A percentile compares a stretch with the other conserved stretches of the same genome.
Evolutionary conservation across 108 stramenopile genomes (phyloP).

Genomic region (Fragilariopsis cylindrus): DNA sequence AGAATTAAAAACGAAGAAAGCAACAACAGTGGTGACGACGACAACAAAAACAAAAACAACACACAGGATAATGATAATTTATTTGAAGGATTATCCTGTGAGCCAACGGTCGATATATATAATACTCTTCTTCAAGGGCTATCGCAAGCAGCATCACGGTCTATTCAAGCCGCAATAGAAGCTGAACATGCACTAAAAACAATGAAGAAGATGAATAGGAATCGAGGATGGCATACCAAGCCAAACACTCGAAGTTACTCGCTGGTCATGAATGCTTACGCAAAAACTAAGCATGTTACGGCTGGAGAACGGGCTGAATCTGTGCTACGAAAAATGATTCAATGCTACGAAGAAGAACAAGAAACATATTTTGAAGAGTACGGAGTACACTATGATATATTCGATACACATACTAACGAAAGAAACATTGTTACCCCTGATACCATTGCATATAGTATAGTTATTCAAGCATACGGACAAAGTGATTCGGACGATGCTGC

Average conservation of each 20-base stretch:
- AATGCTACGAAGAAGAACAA: constrained; percentile 35
- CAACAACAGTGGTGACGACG: constrained; percentile 5
- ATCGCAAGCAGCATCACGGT: constrained; percentile 29
- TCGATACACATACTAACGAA: constrained; percentile 23
- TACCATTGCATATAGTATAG: constrained; percentile 39
- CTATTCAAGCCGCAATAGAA: constrained; percentile 32
- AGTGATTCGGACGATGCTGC: constrained; percentile 24
- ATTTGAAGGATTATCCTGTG: constrained; percentile 28
- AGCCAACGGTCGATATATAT: constrained; percentile 48
- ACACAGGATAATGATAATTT: constrained; percentile 17
- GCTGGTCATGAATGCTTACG: constrained; percentile 39
- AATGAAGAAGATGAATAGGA: constrained; percentile 32
- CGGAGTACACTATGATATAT: constrained; percentile 34
- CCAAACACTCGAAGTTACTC: constrained; percentile 48
- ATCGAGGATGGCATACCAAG: constrained; percentile 48
- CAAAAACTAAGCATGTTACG: constrained; percentile 19
- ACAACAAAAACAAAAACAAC: constrained; percentile 9
- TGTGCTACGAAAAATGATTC: constrained; percentile 39
- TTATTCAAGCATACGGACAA: constrained; percentile 41
- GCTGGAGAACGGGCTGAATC: constrained; percentile 36
- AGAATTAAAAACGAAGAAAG: not conserved
- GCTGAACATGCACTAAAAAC: constrained; percentile 34
- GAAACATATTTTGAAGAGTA: constrained; percentile 37
- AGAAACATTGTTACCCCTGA: constrained; percentile 51
- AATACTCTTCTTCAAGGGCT: constrained; percentile 49